These are phyloP conservation scores for Arxiozyma telluris DNA, from an alignment of 1,139 yeast genomes.

Conservation along the genomic window DNA sequence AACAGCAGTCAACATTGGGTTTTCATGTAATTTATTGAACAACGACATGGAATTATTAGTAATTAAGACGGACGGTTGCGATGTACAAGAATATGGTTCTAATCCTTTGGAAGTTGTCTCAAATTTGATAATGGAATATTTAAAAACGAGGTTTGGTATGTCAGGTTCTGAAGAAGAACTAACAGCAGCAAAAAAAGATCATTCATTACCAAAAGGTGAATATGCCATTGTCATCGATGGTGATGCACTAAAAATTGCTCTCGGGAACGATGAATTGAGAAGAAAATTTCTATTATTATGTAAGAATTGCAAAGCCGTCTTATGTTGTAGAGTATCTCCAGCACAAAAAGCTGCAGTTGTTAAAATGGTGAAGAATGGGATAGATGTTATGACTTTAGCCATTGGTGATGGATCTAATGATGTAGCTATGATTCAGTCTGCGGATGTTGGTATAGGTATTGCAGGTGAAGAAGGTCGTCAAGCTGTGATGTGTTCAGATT, in stretches of 20 bases:
- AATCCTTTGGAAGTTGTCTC: constrained; percentile 39
- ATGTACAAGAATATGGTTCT: constrained; percentile 33
- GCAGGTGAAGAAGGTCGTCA: constrained; percentile 98
- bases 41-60: constrained; percentile 82
- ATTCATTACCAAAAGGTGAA: constrained; percentile 68
- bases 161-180: constrained; percentile 46
- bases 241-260: constrained; percentile 71
- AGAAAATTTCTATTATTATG: constrained; percentile 75
- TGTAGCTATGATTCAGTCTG: constrained; percentile 98
- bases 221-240: constrained; percentile 90
- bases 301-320: constrained; percentile 87
- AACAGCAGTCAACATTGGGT: constrained; percentile 96
- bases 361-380: constrained; percentile 67
- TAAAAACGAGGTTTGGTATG: constrained; percentile 54
- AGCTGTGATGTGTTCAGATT: constrained; percentile 96
- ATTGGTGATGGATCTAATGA: constrained; percentile 98
- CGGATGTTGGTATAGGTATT: constrained; percentile 96
- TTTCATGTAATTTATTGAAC: constrained; percentile 83
- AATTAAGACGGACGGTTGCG: constrained; percentile 42
- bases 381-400: constrained; percentile 83
- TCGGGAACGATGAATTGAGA: constrained; percentile 46
- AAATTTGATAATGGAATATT: constrained; percentile 50
- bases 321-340: constrained; percentile 95
- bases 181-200: constrained; percentile 63
- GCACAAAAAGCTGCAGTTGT: constrained; percentile 96